A percentile compares a stretch with the other conserved stretches of the same genome.
These are phyloP conservation scores for Aspergillus sp. DNA, from an alignment of 2,329 filamentous ascomycete species.

Conservation along the genomic window DNA sequence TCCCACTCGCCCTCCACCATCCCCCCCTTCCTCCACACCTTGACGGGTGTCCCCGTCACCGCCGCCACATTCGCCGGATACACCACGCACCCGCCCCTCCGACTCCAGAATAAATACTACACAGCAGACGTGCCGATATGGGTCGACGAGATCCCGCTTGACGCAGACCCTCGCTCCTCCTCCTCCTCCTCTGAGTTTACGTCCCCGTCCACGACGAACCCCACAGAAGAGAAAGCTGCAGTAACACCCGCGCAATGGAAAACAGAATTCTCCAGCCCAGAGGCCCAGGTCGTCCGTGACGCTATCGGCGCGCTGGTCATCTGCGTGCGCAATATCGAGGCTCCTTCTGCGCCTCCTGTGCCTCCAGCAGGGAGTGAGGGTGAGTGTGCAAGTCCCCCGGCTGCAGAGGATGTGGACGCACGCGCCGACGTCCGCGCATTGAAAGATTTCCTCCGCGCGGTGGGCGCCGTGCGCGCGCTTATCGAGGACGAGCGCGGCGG, in stretches of 20 bases:
- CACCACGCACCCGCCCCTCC: conserved; percentile 43
- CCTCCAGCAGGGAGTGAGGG: not conserved
- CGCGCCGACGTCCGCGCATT: conserved; percentile 24
- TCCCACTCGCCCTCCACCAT: conserved; percentile 34
- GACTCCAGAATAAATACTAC: conserved; percentile 44
- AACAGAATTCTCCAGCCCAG: conserved; percentile 38
- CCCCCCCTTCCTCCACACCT: conserved; percentile 33
- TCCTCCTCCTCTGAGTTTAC: not conserved
- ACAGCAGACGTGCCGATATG: conserved; percentile 43
- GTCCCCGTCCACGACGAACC: not conserved
- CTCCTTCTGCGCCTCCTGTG: not conserved
- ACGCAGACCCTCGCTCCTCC: not conserved
- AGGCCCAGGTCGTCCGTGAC: conserved; percentile 43
- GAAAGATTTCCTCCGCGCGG: conserved; percentile 32
- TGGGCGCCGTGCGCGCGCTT: conserved; percentile 36
- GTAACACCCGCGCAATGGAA: conserved; percentile 33
- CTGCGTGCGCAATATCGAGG: conserved; percentile 29
- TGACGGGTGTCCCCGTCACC: conserved; percentile 31
- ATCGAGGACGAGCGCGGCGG: conserved; percentile 44
- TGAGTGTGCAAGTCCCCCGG: not conserved
- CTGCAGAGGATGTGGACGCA: conserved; percentile 5
- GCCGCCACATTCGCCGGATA: conserved; percentile 43
- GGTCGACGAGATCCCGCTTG: conserved; percentile 45
- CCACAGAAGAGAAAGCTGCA: not conserved
- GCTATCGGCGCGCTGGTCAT: conserved; percentile 45